Evolutionary conservation across 805 yeast species (phyloP).

Genomic region (Candida nonsorbophila): DNA sequence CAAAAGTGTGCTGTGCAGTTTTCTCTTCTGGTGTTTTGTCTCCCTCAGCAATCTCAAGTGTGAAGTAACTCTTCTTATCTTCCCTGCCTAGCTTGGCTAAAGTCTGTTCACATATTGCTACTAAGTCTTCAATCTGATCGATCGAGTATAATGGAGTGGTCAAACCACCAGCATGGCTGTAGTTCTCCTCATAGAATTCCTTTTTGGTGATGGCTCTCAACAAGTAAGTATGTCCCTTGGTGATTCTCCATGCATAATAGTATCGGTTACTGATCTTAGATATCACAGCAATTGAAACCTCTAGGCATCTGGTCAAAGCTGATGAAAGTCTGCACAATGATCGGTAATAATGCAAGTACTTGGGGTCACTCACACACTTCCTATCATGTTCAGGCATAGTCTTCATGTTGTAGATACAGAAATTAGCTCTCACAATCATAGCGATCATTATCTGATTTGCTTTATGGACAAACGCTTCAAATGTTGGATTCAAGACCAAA

Average conservation of each 20-base stretch:
- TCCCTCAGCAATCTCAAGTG: conserved; percentile 5
- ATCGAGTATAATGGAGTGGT: conserved; percentile 11
- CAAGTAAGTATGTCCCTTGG: conserved; percentile 28
- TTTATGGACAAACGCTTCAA: conserved; percentile 26
- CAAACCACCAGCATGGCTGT: conserved; percentile 9
- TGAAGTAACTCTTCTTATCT: conserved; percentile 8
- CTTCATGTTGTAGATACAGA: conserved; percentile 18
- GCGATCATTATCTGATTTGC: conserved; percentile 25
- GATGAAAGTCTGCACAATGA: conserved; percentile 17
- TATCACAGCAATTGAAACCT: conserved; percentile 27
- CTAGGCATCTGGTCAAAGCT: conserved; percentile 20
- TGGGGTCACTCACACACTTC: conserved; percentile 10
- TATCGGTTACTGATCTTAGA: conserved; percentile 32
- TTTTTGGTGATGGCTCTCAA: conserved; percentile 22
- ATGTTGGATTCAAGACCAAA: conserved; percentile 28
- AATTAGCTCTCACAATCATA: conserved; percentile 24
- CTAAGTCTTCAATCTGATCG: conserved; percentile 21
- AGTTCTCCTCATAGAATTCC: conserved; percentile 23
- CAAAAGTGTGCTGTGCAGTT: background rate
- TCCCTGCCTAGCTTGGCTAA: conserved; percentile 18
- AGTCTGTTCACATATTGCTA: conserved; percentile 18
- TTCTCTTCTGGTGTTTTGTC: conserved; percentile 1
- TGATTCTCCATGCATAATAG: conserved; percentile 36
- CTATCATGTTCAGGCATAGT: conserved; percentile 15
- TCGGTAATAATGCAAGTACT: conserved; percentile 12